Evolutionary conservation across 1,139 yeast species (phyloP).

Genomic region (Candida glucosophila): DNA sequence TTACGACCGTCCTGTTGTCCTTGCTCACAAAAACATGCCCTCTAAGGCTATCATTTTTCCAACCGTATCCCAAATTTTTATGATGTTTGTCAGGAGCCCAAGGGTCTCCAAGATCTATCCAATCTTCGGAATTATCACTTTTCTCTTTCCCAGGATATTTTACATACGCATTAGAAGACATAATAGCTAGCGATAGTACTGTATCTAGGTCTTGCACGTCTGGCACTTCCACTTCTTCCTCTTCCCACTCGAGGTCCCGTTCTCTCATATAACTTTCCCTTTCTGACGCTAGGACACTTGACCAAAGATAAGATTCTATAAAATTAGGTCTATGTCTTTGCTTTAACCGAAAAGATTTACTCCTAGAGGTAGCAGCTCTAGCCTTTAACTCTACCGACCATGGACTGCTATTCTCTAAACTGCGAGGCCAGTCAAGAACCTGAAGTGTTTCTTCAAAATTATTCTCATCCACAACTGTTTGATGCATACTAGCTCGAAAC

Average conservation of each 20-base stretch:
- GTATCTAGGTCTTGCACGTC: constrained; percentile 69
- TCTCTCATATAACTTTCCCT: constrained; percentile 32
- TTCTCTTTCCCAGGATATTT: constrained; percentile 33
- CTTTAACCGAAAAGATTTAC: constrained; percentile 37
- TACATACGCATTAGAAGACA: constrained; percentile 91
- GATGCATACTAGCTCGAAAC: background rate
- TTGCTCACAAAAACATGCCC: constrained; percentile 83
- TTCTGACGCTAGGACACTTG: constrained; percentile 39
- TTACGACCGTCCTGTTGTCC: constrained; percentile 58
- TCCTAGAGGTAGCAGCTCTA: constrained; percentile 8
- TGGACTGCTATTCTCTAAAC: constrained; percentile 29
- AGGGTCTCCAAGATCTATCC: constrained; percentile 71
- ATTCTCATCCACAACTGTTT: constrained; percentile 3
- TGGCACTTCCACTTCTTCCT: constrained; percentile 49
- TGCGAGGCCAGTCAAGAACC: constrained; percentile 33
- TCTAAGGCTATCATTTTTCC: constrained; percentile 78
- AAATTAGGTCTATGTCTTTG: constrained; percentile 54
- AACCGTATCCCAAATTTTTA: constrained; percentile 54
- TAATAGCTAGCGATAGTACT: constrained; percentile 65
- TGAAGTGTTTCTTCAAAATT: constrained; percentile 19
- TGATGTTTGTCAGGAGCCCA: constrained; percentile 39
- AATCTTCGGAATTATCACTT: constrained; percentile 47
- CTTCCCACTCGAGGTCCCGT: constrained; percentile 50
- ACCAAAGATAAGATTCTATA: constrained; percentile 57
- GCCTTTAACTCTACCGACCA: constrained; percentile 31